A percentile compares a stretch with the other conserved stretches of the same genome.
phyloP scores from a whole-genome alignment of 371 early-diverging fungal genomes.

The Mortierella sp. region DNA sequence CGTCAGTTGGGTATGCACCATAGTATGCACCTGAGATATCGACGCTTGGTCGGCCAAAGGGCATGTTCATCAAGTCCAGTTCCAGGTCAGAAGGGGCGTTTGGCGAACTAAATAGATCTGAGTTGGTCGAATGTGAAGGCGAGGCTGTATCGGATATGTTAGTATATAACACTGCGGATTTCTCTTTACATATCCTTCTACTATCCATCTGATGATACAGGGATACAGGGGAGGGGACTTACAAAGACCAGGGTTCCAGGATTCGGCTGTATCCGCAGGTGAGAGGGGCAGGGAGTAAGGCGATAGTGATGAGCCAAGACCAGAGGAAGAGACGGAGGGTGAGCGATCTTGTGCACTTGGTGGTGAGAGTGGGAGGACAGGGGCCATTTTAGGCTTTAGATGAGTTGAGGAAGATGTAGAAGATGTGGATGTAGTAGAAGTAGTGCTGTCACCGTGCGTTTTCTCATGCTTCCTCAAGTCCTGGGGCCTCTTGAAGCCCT shows the following conservation, averaged over 20 bases:
- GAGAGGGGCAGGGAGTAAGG: slow-evolving; percentile 45
- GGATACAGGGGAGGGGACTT: slow-evolving; percentile 1
- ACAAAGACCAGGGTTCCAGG: slow-evolving; percentile 52
- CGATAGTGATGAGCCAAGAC: slow-evolving; percentile 25
- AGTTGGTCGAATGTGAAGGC: slow-evolving; percentile 43
- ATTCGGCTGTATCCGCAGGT: slow-evolving; percentile 45
- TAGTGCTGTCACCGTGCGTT: slow-evolving; percentile 75
- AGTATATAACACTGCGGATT: background rate
- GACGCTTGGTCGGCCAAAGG: slow-evolving; percentile 23
- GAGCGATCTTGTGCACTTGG: slow-evolving; percentile 51
- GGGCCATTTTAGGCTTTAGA: slow-evolving; percentile 17
- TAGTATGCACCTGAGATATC: slow-evolving; percentile 34
- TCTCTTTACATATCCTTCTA: too few species aligned
- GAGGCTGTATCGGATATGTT: slow-evolving; percentile 15
- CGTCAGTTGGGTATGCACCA: slow-evolving; percentile 8
- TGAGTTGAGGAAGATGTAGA: slow-evolving; percentile 21
- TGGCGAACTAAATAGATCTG: slow-evolving; percentile 42
- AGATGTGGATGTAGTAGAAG: slow-evolving; percentile 33
- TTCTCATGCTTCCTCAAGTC: slow-evolving; percentile 95
- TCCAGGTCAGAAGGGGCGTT: slow-evolving; percentile 27
- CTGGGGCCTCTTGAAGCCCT: slow-evolving; percentile 94
- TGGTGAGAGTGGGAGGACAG: slow-evolving; percentile 37
- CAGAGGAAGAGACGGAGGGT: slow-evolving; percentile 33
- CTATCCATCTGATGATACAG: too few species aligned
- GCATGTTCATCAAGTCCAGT: slow-evolving; percentile 30